phyloP scores from a whole-genome alignment of 441 rosid genomes.

The Capsella rubella region DNA sequence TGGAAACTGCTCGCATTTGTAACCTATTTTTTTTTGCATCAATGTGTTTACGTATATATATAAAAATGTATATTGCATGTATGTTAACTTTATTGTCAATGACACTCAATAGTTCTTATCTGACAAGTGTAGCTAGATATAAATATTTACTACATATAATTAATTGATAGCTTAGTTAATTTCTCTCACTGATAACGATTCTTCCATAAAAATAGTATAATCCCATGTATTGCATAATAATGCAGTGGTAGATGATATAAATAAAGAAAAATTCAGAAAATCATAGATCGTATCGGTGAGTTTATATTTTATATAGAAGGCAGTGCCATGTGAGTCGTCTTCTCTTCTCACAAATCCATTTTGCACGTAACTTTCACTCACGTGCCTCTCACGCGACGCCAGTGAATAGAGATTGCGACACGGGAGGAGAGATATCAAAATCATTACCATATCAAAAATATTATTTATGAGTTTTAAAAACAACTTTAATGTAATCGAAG shows the following conservation, averaged over 20 bases:
- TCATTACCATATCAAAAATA: slow-evolving; percentile 25
- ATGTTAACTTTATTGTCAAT: slow-evolving; percentile 15
- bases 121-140: background rate
- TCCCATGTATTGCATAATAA: no score
- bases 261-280: no score
- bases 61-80: background rate
- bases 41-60: background rate
- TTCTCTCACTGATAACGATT: slow-evolving; percentile 6
- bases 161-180: slow-evolving; percentile 3
- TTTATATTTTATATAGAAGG: slow-evolving; percentile 8
- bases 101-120: background rate
- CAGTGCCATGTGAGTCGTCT: slow-evolving; percentile 41
- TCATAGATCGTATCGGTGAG: slow-evolving; percentile 27
- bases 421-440: slow-evolving; percentile 44
- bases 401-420: slow-evolving; percentile 56
- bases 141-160: slow-evolving; percentile 3
- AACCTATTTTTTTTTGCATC: slow-evolving; percentile 4
- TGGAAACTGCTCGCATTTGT: slow-evolving; percentile 37
- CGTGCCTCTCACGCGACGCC: slow-evolving; percentile 55
- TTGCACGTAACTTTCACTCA: slow-evolving; percentile 44
- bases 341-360: background rate
- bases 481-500: slow-evolving; percentile 1
- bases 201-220: background rate
- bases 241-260: no score
- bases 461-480: background rate